These are phyloP conservation scores for Phlyctochytrium bullatum DNA, from an alignment of 192 early-diverging fungal genomes.

Conservation along the genomic window DNA sequence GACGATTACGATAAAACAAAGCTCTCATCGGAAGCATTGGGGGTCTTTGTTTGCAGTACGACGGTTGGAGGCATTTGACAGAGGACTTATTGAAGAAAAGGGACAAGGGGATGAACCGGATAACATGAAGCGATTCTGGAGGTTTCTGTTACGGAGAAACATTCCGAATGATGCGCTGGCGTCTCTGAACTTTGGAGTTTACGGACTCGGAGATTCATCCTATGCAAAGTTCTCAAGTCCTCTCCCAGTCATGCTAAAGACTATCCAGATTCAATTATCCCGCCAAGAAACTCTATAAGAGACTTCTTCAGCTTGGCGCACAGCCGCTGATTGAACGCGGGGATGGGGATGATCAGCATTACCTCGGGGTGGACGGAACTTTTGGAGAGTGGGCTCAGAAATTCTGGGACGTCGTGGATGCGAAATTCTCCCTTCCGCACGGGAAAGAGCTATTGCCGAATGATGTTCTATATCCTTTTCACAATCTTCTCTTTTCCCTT, in stretches of 20 bases:
- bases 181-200: conserved; percentile 76
- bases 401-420: conserved; percentile 70
- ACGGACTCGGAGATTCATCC: conserved; percentile 94
- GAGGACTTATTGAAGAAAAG: no score
- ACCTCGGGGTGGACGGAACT: conserved; percentile 83
- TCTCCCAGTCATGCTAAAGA: not conserved
- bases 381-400: conserved; percentile 83
- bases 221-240: conserved; percentile 66
- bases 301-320: conserved; percentile 85
- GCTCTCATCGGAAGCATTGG: conserved; percentile 57
- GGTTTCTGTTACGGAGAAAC: conserved; percentile 80
- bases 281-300: conserved; percentile 84
- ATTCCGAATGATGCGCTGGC: conserved; percentile 64
- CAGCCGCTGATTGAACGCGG: conserved; percentile 64
- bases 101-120: conserved; percentile 91
- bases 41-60: conserved; percentile 86
- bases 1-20: conserved; percentile 72
- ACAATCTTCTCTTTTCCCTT: not conserved
- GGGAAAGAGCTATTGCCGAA: conserved; percentile 52
- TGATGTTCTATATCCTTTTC: conserved; percentile 22
- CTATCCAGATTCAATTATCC: conserved; percentile 82
- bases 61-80: no score
- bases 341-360: conserved; percentile 96
- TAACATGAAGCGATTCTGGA: conserved; percentile 94
- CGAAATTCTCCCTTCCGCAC: conserved; percentile 58